phyloP scores from a whole-genome alignment of 805 yeast species.

The Teunomyces aglyptinius region DNA sequence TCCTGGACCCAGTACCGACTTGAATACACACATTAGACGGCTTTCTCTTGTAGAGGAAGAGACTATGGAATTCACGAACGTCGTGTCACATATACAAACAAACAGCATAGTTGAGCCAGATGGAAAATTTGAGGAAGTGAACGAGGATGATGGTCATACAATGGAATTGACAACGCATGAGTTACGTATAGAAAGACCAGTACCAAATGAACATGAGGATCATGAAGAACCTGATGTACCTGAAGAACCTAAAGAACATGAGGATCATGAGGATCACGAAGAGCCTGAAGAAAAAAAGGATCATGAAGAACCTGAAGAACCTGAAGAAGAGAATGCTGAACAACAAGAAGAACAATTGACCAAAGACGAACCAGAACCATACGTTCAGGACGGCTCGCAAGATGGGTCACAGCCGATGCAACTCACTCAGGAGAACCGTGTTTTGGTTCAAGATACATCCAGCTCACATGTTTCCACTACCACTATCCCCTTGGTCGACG shows the following conservation, averaged over 20 bases:
- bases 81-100: not conserved
- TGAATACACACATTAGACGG: not conserved
- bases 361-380: not conserved
- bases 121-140: too few species aligned
- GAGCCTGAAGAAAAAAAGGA: not conserved
- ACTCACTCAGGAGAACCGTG: conserved; percentile 16
- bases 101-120: not conserved
- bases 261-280: not conserved
- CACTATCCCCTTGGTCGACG: conserved; percentile 26
- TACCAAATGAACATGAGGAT: not conserved
- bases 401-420: conserved; percentile 21
- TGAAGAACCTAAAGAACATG: not conserved
- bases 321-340: too few species aligned
- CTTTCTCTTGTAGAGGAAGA: conserved; percentile 1
- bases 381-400: not conserved
- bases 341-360: not conserved
- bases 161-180: not conserved
- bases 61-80: conserved; percentile 9
- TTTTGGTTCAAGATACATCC: conserved; percentile 1
- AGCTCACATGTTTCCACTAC: conserved; percentile 16
- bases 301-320: not conserved
- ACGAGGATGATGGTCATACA: not conserved
- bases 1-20: not conserved
- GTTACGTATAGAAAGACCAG: not conserved
- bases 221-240: not conserved